Evolutionary conservation across 352 stramenopile genomes (phyloP), one percentile per base, ranked within the genome.

Genomic region (Phytophthora pistaciae): DNA sequence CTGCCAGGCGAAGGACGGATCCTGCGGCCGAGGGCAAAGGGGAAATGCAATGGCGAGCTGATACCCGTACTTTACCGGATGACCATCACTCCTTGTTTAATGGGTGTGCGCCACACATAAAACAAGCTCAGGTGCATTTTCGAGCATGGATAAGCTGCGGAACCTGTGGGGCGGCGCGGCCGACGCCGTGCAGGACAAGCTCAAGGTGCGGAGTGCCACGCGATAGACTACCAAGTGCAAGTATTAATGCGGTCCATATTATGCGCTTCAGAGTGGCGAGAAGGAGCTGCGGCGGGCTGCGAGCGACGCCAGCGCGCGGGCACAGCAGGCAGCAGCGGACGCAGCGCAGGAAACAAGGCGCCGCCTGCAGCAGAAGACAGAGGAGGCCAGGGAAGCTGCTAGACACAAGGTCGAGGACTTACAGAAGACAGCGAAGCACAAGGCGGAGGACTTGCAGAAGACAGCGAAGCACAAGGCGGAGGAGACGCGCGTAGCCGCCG

Each of bases 81-180:
- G 54, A 74, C 58, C 42, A 68, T 68, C 56, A 75, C 68, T 67
- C 56, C 18, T 23, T 0, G 1, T 55, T 46, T 72, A 13, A 71
- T 57, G 48, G 66, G 53, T 66, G 53, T 66, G 25, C 25, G 11
- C 54, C 64, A 68, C 63, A 60, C 50, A 36, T 33, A 27, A 31
- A 66, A 14, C 48, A 60, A 60, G 8, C 8, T 18, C 18, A 50
- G n/a, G 42, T 21, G 13, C 42, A 52, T 65, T 36, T 53, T 56
- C 44, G 9, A 53, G 60, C 8, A 75, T 74, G 52, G 69, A 84
- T 36, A 79, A 77, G 62, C 25, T 87, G 5, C 62, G 80, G 40
- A 29, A 36, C 11, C 57, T 72, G 3, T 56, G 58, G 57, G 31
- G 59, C 55, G 58, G 70, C 23, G 57, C 64, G 7, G 52, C 60